Conservation (phyloP, 306 rosid species). For the Notholithocarpus densiflorus region DNA sequence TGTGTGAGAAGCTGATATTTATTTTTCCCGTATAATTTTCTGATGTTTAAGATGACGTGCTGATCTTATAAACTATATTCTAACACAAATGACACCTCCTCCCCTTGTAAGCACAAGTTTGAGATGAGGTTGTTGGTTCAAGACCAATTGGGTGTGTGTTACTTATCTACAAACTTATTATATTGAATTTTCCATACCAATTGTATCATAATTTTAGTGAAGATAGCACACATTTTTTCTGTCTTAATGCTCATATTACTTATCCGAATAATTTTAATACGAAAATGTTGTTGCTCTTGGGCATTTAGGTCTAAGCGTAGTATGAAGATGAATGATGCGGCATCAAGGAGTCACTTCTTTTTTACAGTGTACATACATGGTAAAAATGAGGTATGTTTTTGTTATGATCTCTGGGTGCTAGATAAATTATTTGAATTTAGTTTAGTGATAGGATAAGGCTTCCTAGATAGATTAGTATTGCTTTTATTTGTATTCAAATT, state of each 20-base stretch:
- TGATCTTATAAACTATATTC: too few relatives aligned
- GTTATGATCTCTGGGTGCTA: too few relatives aligned
- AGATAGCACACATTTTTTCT: background rate
- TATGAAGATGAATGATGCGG: constrained; percentile 91
- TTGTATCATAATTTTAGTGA: background rate
- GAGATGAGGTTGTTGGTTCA: background rate
- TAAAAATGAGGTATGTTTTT: constrained; percentile 59
- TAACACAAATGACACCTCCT: too few relatives aligned
- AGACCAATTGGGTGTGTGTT: background rate
- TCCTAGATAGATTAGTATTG: too few relatives aligned
- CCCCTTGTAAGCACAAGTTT: too few relatives aligned
- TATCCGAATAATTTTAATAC: background rate
- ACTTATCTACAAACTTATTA: background rate
- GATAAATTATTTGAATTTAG: too few relatives aligned
- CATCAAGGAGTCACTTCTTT: constrained; percentile 93
- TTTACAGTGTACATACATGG: constrained; percentile 88
- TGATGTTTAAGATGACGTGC: too few relatives aligned
- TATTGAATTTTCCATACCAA: background rate
- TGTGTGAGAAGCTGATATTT: too few relatives aligned
- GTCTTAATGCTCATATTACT: constrained; percentile 4
- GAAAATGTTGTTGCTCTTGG: constrained; percentile 6
- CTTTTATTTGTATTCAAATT: too few relatives aligned
- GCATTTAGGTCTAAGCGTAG: constrained; percentile 74
- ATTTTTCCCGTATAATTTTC: too few relatives aligned
- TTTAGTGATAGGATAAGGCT: too few relatives aligned